A percentile compares a stretch with the other conserved stretches of the same genome.
Evolutionary conservation across 306 rosid species (phyloP).

Genomic region (Delonix regia): DNA sequence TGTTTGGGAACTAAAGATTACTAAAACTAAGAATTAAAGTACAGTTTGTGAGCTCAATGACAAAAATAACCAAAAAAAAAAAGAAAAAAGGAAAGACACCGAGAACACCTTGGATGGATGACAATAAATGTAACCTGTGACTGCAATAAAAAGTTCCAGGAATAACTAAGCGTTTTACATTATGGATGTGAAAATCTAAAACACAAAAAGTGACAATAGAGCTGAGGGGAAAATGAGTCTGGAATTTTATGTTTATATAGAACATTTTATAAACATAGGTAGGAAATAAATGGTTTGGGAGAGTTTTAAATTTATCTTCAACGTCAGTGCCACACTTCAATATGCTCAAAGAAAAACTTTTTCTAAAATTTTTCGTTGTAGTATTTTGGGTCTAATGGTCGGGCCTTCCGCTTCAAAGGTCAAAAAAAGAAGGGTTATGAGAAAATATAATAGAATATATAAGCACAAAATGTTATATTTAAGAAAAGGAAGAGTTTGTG

Average conservation of each 20-base stretch:
- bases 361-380: background rate
- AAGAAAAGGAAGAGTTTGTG: background rate
- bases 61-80: too few species aligned
- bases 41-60: background rate
- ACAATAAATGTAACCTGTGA: background rate
- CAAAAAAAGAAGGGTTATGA: background rate
- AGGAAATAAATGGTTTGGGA: too few species aligned
- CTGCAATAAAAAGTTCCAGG: background rate
- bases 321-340: too few species aligned
- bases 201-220: too few species aligned
- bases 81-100: background rate
- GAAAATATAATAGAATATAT: background rate
- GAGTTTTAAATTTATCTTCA: too few species aligned
- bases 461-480: background rate
- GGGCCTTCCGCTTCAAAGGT: conserved; percentile 18
- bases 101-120: background rate
- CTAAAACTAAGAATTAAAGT: background rate
- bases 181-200: too few species aligned
- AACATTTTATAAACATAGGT: too few species aligned
- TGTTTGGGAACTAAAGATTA: too few species aligned
- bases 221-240: too few species aligned
- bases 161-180: background rate
- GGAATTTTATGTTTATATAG: too few species aligned
- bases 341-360: too few species aligned
- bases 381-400: background rate